Evolutionary conservation across 768 basidiomycete species (phyloP).

Genomic region (Strobilomyces confusus): DNA sequence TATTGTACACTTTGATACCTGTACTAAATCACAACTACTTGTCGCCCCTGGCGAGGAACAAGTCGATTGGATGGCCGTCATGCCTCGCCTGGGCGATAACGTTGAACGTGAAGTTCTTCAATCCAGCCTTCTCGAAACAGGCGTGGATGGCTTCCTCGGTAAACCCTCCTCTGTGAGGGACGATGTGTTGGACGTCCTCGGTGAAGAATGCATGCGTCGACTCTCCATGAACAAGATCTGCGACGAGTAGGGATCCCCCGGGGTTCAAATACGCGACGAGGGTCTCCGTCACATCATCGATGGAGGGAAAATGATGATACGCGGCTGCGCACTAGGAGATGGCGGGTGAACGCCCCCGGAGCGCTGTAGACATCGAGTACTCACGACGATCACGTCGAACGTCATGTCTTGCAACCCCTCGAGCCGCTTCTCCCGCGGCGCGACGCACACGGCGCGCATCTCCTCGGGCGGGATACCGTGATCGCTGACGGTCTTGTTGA

Average conservation of each 20-base stretch:
- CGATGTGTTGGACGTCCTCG: constrained; percentile 38
- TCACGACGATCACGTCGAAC: constrained; percentile 71
- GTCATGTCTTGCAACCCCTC: constrained; percentile 49
- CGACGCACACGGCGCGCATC: constrained; percentile 55
- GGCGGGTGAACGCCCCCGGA: not conserved
- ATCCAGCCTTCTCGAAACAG: constrained; percentile 51
- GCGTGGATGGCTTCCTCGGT: constrained; percentile 42
- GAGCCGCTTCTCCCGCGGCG: constrained; percentile 44
- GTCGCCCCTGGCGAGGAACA: constrained; percentile 58
- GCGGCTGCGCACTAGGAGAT: constrained; percentile 51
- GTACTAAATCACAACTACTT: constrained; percentile 24
- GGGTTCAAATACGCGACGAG: constrained; percentile 60
- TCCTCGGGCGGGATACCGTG: constrained; percentile 63
- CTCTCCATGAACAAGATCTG: constrained; percentile 43
- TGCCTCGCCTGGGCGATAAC: constrained; percentile 30
- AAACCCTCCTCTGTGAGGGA: constrained; percentile 56
- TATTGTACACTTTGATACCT: not conserved
- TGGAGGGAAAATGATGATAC: constrained; percentile 59
- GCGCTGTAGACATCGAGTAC: constrained; percentile 20
- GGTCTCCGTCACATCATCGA: constrained; percentile 45
- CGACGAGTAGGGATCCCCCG: constrained; percentile 55
- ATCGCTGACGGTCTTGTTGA: constrained; percentile 52
- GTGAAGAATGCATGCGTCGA: constrained; percentile 27
- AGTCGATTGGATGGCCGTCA: constrained; percentile 31
- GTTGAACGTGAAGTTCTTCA: constrained; percentile 43